Evolutionary conservation across 345 rosid species (phyloP), one percentile per base, ranked within the genome.

Genomic region (Aegle marmelos): DNA sequence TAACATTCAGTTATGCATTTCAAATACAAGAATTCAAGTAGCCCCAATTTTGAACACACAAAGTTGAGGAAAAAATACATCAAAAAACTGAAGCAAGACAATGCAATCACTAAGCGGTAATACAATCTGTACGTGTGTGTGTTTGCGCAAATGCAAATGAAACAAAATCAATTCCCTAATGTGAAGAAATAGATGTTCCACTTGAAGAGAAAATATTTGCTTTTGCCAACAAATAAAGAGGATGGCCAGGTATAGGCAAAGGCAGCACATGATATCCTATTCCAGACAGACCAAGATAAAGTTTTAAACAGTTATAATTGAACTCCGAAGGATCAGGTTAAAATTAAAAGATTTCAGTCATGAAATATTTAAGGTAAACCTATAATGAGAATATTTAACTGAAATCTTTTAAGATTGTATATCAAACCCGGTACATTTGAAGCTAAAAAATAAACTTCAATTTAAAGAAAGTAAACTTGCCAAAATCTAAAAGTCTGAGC

Each of bases 1-100:
- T 36, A 82, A 83, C 74, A 85, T 70, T 64, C 67, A 79, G 88
- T 86, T 74, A 76, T 68, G 48, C 57, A 78, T 77, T 77, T 80
- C 39, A 72, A 82, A 77, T 36, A 67, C 73, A 66, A 76, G 64
- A 70, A 77, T 9, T 72, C 7, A 31, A 67, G 27, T 48, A 57
- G 6, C 62, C 70, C 76, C 62, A 65, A 68, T n/a, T 39, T 25
- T 41, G 17, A 14, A 60, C 30, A 13, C 50, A 25, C 6, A 57
- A 57, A 7, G 34, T 11, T 59, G 54, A 73, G 76, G 21, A 25
- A 37, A 31, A 37, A 22, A 41, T 28, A 41, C 59, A 62, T 27
- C 37, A 28, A 39, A 9, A 45, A 30, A 33, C 9, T 4, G 34
- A 60, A 24, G 8, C 50, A 34, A 34, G 45, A n/a, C 28, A 71